Percentiles rank a stretch among this genome's conserved stretches.
Conservation (phyloP, 352 stramenopile species). For the Phytophthora podocarpi region DNA sequence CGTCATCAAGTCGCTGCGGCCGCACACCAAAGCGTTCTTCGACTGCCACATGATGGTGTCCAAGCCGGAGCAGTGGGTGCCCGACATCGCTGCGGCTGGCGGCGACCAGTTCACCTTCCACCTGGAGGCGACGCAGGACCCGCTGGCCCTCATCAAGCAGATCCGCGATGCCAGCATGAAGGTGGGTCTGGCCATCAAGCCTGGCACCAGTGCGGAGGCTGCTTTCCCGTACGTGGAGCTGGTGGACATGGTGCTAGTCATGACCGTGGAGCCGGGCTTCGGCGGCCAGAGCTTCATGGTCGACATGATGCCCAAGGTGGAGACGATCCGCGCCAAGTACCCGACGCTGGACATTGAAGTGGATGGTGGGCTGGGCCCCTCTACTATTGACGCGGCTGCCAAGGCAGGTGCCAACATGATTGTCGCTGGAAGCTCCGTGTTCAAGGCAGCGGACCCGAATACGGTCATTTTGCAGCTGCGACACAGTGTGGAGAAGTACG, state of each 20-base stretch:
- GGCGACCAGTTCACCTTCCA: conserved; percentile 98
- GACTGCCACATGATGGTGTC: conserved; percentile 99
- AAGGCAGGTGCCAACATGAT: conserved; percentile 97
- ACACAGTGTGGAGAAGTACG: conserved; percentile 79
- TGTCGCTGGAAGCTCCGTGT: conserved; percentile 95
- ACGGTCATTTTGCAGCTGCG: conserved; percentile 82
- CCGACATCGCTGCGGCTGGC: conserved; percentile 94
- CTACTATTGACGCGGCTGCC: conserved; percentile 94
- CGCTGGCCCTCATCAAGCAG: conserved; percentile 80
- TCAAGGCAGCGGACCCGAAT: conserved; percentile 77
- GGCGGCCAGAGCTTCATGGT: conserved; percentile 97
- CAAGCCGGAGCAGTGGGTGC: conserved; percentile 95
- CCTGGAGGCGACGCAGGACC: conserved; percentile 84
- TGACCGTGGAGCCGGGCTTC: conserved; percentile 98
- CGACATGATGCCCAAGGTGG: conserved; percentile 96
- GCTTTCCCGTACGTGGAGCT: conserved; percentile 86
- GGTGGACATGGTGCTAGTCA: conserved; percentile 97
- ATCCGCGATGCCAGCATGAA: conserved; percentile 93
- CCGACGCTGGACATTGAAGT: conserved; percentile 97
- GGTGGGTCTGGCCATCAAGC: conserved; percentile 96
- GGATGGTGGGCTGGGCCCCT: conserved; percentile 94
- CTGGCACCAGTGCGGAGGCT: conserved; percentile 90
- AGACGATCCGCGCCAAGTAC: conserved; percentile 88
- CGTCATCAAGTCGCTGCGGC: conserved; percentile 93
- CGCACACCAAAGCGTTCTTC: conserved; percentile 92